A percentile compares a stretch with the other conserved stretches of the same genome.
phyloP scores from a whole-genome alignment of 2,329 filamentous ascomycete species.

The Fusarium heterosporum region DNA sequence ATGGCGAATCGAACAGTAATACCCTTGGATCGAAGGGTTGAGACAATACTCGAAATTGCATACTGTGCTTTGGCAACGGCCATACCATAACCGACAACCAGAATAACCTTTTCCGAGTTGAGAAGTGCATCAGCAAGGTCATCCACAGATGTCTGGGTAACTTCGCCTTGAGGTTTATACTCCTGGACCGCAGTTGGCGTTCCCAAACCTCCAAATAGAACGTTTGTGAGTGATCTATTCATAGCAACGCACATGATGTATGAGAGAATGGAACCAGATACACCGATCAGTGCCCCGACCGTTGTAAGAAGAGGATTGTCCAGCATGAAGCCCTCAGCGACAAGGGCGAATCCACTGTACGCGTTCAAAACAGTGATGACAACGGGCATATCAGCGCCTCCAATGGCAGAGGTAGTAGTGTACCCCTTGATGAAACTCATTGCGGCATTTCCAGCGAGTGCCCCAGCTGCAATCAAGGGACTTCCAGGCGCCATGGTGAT shows the following conservation, averaged over 20 bases:
- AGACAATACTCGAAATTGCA: constrained; percentile 84
- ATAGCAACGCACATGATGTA: constrained; percentile 91
- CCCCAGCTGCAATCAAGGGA: constrained; percentile 81
- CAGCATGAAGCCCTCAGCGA: constrained; percentile 92
- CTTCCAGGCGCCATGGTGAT: constrained; percentile 83
- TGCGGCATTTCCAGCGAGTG: constrained; percentile 78
- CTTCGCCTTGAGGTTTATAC: constrained; percentile 81
- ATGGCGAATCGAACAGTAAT: constrained; percentile 90
- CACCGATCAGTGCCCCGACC: constrained; percentile 87
- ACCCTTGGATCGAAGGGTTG: constrained; percentile 77
- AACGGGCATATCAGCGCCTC: constrained; percentile 94
- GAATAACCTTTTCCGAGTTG: constrained; percentile 86
- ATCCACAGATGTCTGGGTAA: constrained; percentile 82
- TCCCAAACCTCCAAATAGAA: constrained; percentile 85
- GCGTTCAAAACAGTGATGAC: constrained; percentile 92
- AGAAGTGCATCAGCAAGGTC: constrained; percentile 81
- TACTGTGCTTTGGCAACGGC: constrained; percentile 95
- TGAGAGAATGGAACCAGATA: constrained; percentile 88
- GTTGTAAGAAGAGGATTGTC: constrained; percentile 87
- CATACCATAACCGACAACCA: constrained; percentile 94
- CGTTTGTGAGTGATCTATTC: constrained; percentile 91
- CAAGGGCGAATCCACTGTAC: constrained; percentile 89
- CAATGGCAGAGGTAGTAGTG: constrained; percentile 88
- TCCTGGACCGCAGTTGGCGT: constrained; percentile 68
- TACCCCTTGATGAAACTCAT: constrained; percentile 88